These are phyloP conservation scores for Kazachstania africana DNA, from an alignment of 805 yeast species.

Conservation along the genomic window DNA sequence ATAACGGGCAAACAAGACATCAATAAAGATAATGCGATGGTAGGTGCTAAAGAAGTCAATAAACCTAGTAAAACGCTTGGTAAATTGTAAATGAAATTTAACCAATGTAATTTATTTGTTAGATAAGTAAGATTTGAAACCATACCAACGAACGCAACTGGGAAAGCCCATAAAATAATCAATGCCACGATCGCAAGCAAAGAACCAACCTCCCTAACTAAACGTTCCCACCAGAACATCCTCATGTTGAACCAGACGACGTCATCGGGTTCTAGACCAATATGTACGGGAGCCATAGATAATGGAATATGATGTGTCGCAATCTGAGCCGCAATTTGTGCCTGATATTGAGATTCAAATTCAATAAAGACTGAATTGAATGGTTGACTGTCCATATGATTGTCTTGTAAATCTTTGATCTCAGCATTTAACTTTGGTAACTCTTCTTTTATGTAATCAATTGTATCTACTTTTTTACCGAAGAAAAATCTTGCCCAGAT, in stretches of 20 bases:
- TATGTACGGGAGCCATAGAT: constrained; percentile 45
- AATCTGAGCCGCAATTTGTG: constrained; percentile 61
- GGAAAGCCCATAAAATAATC: constrained; percentile 60
- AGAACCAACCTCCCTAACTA: constrained; percentile 42
- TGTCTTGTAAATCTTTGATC: constrained; percentile 42
- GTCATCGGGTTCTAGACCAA: constrained; percentile 54
- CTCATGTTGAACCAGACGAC: constrained; percentile 64
- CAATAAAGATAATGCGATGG: constrained; percentile 49
- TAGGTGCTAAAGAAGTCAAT: constrained; percentile 59
- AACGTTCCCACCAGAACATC: constrained; percentile 69
- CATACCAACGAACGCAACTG: constrained; percentile 69
- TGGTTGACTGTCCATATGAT: constrained; percentile 38
- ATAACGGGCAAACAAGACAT: constrained; percentile 58
- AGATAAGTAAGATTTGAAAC: constrained; percentile 56
- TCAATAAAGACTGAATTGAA: constrained; percentile 74
- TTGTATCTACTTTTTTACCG: constrained; percentile 55
- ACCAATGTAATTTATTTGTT: constrained; percentile 43
- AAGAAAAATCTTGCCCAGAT: constrained; percentile 23
- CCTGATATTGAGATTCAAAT: constrained; percentile 63
- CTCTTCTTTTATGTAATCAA: constrained; percentile 43
- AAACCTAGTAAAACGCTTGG: constrained; percentile 48
- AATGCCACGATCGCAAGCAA: constrained; percentile 42
- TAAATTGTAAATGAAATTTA: constrained; percentile 43
- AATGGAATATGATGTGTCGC: constrained; percentile 55
- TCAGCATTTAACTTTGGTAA: constrained; percentile 48